A percentile compares a stretch with the other conserved stretches of the same genome.
Conservation (phyloP, 352 stramenopile species). For the Pythium graminicola region DNA sequence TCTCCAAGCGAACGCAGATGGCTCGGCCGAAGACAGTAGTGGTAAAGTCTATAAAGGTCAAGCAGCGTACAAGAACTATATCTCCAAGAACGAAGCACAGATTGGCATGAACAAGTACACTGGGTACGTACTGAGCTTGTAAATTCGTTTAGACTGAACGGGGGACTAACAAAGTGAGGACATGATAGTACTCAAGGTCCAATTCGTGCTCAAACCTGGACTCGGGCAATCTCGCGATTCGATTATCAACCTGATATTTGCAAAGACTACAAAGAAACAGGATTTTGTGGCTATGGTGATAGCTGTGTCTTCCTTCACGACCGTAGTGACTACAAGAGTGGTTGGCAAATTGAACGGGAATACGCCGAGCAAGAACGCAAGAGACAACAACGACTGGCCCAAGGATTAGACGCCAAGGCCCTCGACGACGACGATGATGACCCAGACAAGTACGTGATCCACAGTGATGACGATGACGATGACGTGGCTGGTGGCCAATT, state of each 20-base stretch:
- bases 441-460: slow-evolving; percentile 53
- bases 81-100: slow-evolving; percentile 82
- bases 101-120: slow-evolving; percentile 89
- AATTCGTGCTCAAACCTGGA: slow-evolving; percentile 92
- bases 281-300: slow-evolving; percentile 97
- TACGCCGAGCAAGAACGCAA: slow-evolving; percentile 92
- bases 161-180: too few relatives aligned
- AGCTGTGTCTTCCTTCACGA: slow-evolving; percentile 98
- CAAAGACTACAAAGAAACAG: slow-evolving; percentile 99
- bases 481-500: slow-evolving; percentile 68
- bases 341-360: slow-evolving; percentile 97
- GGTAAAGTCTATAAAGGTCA: slow-evolving; percentile 81
- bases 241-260: slow-evolving; percentile 98
- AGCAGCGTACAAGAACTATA: slow-evolving; percentile 83
- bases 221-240: slow-evolving; percentile 93
- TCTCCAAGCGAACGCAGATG: slow-evolving; percentile 63
- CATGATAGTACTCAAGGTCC: slow-evolving; percentile 93
- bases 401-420: slow-evolving; percentile 34
- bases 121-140: too few relatives aligned
- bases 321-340: slow-evolving; percentile 95
- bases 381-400: slow-evolving; percentile 66
- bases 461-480: slow-evolving; percentile 55
- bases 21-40: slow-evolving; percentile 57
- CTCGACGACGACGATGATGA: slow-evolving; percentile 56
- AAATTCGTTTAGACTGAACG: too few relatives aligned